phyloP scores from a whole-genome alignment of 176 grass and related monocot species.

The Bromus sterilis region DNA sequence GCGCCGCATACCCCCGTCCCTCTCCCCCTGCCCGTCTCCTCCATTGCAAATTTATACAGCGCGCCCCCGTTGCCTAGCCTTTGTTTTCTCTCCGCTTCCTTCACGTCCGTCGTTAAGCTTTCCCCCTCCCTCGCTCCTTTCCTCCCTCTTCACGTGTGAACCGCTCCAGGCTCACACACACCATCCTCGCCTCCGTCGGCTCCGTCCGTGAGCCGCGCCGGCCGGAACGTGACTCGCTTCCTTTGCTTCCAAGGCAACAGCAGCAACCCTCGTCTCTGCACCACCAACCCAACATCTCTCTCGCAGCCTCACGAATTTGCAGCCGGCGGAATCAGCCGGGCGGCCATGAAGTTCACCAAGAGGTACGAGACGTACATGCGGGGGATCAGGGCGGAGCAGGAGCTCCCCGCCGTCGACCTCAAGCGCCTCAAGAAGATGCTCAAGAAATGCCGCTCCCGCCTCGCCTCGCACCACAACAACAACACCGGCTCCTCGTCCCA shows the following conservation, averaged over 20 bases:
- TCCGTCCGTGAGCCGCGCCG: not conserved
- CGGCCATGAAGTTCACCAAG: conserved; percentile 86
- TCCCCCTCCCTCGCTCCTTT: not conserved
- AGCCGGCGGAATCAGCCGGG: not conserved
- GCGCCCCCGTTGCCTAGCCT: no score
- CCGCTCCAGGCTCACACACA: not conserved
- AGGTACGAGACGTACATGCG: conserved; percentile 81
- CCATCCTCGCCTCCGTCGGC: not conserved
- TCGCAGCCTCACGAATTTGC: not conserved
- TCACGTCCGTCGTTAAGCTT: not conserved
- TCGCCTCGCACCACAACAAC: not conserved
- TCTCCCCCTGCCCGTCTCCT: no score
- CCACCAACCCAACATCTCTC: not conserved
- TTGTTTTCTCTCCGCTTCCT: not conserved
- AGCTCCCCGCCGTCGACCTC: conserved; percentile 65
- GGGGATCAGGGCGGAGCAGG: conserved; percentile 28
- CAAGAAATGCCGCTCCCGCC: conserved; percentile 49
- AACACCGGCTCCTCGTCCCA: not conserved
- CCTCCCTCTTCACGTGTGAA: not conserved
- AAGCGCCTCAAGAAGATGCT: conserved; percentile 89
- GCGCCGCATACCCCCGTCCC: not conserved
- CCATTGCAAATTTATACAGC: no score
- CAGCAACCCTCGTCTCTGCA: not conserved
- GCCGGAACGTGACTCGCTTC: not conserved
- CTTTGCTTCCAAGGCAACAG: not conserved